Percentiles rank a stretch among this genome's conserved stretches.
Conservation (phyloP, 345 rosid species). For the Linum usitatissimum region DNA sequence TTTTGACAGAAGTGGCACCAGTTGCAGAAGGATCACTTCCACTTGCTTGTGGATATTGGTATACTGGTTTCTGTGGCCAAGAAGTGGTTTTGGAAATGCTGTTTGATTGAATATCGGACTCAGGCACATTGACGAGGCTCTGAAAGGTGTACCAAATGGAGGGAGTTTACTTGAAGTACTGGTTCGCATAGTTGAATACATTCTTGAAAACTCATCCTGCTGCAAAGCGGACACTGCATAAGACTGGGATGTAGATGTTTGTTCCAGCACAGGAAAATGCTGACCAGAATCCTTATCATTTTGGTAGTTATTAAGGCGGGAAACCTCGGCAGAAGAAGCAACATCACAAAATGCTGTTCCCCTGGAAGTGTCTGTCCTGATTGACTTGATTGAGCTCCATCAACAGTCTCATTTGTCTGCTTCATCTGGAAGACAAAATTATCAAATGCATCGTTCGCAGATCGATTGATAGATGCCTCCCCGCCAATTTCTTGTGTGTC, state of each 20-base stretch:
- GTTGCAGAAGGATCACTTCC: constrained; percentile 26
- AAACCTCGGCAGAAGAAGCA: constrained; percentile 30
- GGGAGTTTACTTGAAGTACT: constrained; percentile 32
- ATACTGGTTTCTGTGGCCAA: constrained; percentile 26
- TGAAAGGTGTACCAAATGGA: constrained; percentile 29
- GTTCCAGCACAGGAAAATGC: constrained; percentile 40
- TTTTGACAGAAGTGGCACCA: constrained; percentile 24
- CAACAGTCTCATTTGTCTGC: constrained; percentile 30
- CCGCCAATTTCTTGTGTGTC: no score
- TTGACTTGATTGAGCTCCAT: constrained; percentile 36
- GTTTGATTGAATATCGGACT: constrained; percentile 26
- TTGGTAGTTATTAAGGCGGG: constrained; percentile 20
- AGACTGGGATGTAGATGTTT: constrained; percentile 31
- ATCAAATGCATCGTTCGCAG: constrained; percentile 26
- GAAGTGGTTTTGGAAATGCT: constrained; percentile 33
- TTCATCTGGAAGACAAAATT: constrained; percentile 29
- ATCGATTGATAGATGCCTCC: constrained; percentile 21
- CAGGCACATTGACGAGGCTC: constrained; percentile 23
- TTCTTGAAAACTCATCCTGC: constrained; percentile 29
- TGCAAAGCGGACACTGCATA: constrained; percentile 29
- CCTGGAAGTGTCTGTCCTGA: constrained; percentile 16
- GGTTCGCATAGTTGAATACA: constrained; percentile 28
- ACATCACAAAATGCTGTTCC: constrained; percentile 15
- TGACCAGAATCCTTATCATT: constrained; percentile 27
- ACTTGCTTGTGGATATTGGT: constrained; percentile 27